phyloP scores from a whole-genome alignment of 257 asterid species.

The Knoxia roxburghii region DNA sequence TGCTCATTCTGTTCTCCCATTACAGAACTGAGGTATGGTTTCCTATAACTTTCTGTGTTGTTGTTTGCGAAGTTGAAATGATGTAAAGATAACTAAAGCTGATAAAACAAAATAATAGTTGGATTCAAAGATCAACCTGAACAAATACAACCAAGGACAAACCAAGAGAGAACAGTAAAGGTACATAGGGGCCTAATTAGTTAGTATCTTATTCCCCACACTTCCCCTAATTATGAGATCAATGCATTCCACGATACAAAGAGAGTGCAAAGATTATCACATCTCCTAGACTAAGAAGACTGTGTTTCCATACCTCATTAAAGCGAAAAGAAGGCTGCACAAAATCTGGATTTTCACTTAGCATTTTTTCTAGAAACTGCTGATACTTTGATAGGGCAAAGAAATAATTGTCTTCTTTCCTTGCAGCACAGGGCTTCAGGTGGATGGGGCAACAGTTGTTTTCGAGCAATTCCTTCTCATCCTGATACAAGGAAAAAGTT shows the following conservation, averaged over 20 bases:
- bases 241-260: not conserved
- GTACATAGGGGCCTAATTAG: not conserved
- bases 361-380: conserved; percentile 53
- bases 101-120: not conserved
- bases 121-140: not conserved
- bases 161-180: not conserved
- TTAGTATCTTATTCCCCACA: not conserved
- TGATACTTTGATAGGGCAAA: conserved; percentile 95
- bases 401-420: conserved; percentile 95
- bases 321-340: conserved; percentile 89
- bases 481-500: conserved; percentile 43
- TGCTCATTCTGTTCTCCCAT: too few relatives aligned
- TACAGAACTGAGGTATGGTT: too few relatives aligned
- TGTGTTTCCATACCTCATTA: conserved; percentile 57
- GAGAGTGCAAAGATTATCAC: not conserved
- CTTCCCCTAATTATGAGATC: not conserved
- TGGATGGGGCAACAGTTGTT: conserved; percentile 83
- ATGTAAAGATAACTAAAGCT: not conserved
- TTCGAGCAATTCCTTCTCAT: conserved; percentile 83
- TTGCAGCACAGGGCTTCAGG: conserved; percentile 74
- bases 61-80: not conserved
- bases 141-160: too few relatives aligned
- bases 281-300: conserved; percentile 6
- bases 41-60: not conserved
- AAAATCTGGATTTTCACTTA: conserved; percentile 64